These are phyloP conservation scores for Bretschneidera sinensis DNA, from an alignment of 345 rosid genomes.

Conservation along the genomic window DNA sequence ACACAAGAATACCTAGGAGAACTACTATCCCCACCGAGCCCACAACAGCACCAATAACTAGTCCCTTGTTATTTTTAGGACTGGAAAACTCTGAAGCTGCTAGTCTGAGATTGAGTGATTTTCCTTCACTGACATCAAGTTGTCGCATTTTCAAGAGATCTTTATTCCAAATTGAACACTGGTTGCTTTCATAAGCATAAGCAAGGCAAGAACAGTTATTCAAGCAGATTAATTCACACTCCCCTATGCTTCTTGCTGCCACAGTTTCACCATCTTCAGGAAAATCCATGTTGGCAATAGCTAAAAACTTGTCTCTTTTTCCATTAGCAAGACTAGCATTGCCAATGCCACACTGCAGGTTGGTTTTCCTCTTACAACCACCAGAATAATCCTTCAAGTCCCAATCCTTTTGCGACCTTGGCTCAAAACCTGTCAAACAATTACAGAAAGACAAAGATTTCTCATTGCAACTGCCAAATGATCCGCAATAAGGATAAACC, in stretches of 20 bases:
- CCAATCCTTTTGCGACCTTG: constrained; percentile 35
- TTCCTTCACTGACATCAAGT: constrained; percentile 26
- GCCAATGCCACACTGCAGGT: constrained; percentile 37
- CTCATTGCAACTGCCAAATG: constrained; percentile 53
- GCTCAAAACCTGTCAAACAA: constrained; percentile 51
- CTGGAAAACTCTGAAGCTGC: constrained; percentile 61
- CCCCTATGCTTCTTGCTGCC: constrained; percentile 17
- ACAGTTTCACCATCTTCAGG: constrained; percentile 16
- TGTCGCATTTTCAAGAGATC: constrained; percentile 43
- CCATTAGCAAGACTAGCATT: constrained; percentile 19
- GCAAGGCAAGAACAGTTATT: constrained; percentile 60
- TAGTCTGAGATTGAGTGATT: constrained; percentile 42
- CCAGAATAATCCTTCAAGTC: constrained; percentile 44
- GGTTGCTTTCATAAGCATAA: constrained; percentile 39
- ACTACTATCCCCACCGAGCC: constrained; percentile 28
- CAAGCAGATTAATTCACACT: constrained; percentile 45
- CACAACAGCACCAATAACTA: constrained; percentile 33
- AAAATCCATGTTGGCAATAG: constrained; percentile 16
- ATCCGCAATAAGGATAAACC: constrained; percentile 65
- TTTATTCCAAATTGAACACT: constrained; percentile 50
- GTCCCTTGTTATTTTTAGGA: constrained; percentile 27
- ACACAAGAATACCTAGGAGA: constrained; percentile 26
- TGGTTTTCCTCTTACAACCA: constrained; percentile 51
- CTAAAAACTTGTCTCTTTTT: constrained; percentile 30
- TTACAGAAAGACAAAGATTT: constrained; percentile 38